These are phyloP conservation scores for Chrysoporthe cubensis DNA, from an alignment of 2,329 filamentous ascomycete species.

Conservation along the genomic window DNA sequence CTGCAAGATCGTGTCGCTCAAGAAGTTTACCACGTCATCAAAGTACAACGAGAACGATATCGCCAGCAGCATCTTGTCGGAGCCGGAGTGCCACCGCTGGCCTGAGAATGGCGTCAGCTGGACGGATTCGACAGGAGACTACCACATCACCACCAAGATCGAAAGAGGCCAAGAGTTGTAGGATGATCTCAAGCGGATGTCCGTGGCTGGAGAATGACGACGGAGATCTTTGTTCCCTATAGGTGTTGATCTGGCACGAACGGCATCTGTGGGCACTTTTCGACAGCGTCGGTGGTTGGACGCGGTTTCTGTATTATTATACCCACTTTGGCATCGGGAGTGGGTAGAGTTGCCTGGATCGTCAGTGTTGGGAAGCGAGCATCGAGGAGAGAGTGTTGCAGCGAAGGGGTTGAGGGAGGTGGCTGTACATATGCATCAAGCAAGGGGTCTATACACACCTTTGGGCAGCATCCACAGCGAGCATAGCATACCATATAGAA, in stretches of 20 bases:
- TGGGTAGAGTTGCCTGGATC: neutral
- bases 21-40: conserved; percentile 84
- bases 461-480: conserved; percentile 29
- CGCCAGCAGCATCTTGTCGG: conserved; percentile 78
- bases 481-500: conserved; percentile 34
- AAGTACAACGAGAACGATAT: conserved; percentile 75
- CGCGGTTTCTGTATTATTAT: conserved; percentile 24
- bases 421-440: conserved; percentile 1
- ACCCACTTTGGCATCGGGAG: conserved; percentile 16
- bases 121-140: conserved; percentile 82
- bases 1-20: conserved; percentile 87
- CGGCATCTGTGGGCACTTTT: neutral
- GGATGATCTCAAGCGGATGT: neutral
- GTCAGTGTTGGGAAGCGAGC: neutral
- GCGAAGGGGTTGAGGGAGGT: neutral
- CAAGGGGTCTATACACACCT: conserved; percentile 20
- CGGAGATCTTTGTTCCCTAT: too few species aligned
- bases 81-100: conserved; percentile 62
- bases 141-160: conserved; percentile 86
- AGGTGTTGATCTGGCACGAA: neutral
- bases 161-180: conserved; percentile 31
- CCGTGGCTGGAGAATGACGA: neutral
- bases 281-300: neutral
- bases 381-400: conserved; percentile 17
- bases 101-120: conserved; percentile 84